Evolutionary conservation across 306 rosid genomes (phyloP), one percentile per base, ranked within the genome.

Genomic region (Begonia loranthoides): DNA sequence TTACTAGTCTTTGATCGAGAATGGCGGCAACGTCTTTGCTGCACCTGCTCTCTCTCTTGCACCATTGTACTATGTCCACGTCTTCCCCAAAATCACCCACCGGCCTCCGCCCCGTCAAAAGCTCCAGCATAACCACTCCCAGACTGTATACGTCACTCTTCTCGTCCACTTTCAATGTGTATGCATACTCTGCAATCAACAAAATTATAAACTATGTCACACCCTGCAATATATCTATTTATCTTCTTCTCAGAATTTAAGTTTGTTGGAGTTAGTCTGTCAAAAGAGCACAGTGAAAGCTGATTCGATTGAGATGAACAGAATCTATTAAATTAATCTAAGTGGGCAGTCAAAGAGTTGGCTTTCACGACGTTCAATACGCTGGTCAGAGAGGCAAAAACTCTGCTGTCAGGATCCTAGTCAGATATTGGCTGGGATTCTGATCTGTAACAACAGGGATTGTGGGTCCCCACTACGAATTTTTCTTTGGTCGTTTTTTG

Each of bases 111-210:
- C 96, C 92, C 0, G 94, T 87, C 34, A 87, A 52, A 36, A 87
- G 84, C 58, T 87, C 96, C 12, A 87, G 14, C 5, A 87, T 17
- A 1, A 87, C 96, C 0, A 87, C 85, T 13, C 94, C 94, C 13
- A 71, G 83, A 15, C 96, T 83, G 40, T 87, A 87, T 4, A 87
- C 94, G 10, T 87, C 96, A 13, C 94, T 87, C 49, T 87, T 87
- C 49, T 83, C 96, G 3, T 83, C 92, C 14, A 87, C 96, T 49
- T 67, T 66, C 54, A 87, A 60, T 12, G 96, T 87, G 43, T 87
- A 87, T 12, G 96, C 96, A 54, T 87, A 87, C 58, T 87, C 96
- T 87, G 79, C 63, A 11, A 43, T 43, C 0, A 9, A n/a, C 10
- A 41, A 41, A 9, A 41, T 9, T 9, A 9, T n/a, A 43, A 43